These are phyloP conservation scores for Nowakowskiella sp. DNA, from an alignment of 192 early-diverging fungal genomes.

Conservation along the genomic window DNA sequence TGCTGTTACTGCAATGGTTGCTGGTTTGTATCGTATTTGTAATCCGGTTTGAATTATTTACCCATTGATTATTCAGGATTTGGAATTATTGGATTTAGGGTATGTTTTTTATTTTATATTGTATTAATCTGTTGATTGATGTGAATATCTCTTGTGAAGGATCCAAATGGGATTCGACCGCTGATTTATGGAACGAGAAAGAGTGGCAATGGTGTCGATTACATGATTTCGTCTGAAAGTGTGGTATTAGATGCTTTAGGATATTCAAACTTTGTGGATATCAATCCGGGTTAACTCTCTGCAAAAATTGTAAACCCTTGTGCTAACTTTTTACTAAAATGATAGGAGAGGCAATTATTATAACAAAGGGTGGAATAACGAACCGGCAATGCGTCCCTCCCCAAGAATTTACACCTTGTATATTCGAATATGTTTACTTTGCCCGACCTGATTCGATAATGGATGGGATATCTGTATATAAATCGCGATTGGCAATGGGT, in stretches of 20 bases:
- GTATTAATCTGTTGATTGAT: slow-evolving; percentile 8
- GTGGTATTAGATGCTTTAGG: slow-evolving; percentile 86
- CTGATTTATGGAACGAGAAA: slow-evolving; percentile 84
- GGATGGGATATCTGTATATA: slow-evolving; percentile 98
- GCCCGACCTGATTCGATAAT: slow-evolving; percentile 97
- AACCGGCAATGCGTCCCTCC: slow-evolving; percentile 44
- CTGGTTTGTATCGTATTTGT: slow-evolving; percentile 43
- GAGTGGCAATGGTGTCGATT: slow-evolving; percentile 68
- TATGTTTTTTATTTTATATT: slow-evolving; percentile 15
- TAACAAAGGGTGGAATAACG: slow-evolving; percentile 68
- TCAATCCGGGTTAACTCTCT: slow-evolving; percentile 58
- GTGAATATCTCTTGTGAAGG: slow-evolving; percentile 50
- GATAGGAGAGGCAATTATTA: slow-evolving; percentile 88
- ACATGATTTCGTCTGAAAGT: slow-evolving; percentile 98
- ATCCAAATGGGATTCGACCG: slow-evolving; percentile 95
- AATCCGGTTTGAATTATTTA: not conserved
- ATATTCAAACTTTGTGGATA: slow-evolving; percentile 83
- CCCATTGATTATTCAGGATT: slow-evolving; percentile 44
- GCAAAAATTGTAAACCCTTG: slow-evolving; percentile 3
- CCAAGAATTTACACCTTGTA: slow-evolving; percentile 76
- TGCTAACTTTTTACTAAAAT: not conserved
- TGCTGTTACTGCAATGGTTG: slow-evolving; percentile 94
- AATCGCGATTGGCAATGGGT: slow-evolving; percentile 93
- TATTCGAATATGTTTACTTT: slow-evolving; percentile 99
- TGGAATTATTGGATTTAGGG: slow-evolving; percentile 80